Evolutionary conservation across 345 rosid genomes (phyloP), one percentile per base, ranked within the genome.

Genomic region (Cardiospermum halicacabum): DNA sequence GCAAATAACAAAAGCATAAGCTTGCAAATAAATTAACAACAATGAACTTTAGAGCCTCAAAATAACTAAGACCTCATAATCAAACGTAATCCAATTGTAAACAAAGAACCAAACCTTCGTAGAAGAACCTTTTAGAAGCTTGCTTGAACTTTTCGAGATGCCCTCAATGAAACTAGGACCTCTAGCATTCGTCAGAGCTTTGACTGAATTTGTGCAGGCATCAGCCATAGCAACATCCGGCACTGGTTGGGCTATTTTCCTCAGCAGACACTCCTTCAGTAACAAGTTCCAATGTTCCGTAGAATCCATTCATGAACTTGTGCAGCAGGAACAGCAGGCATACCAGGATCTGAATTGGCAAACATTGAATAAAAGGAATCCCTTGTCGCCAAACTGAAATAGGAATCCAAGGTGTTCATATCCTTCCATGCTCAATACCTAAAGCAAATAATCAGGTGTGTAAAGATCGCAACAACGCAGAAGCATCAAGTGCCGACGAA

Each of bases 291-390:
- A 91, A 74, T 91, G 67, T 82, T 87, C 73, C 89, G 85, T 50
- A 84, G 72, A 75, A 95, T 83, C 99, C 99, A 95, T 57, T 84
- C 96, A 69, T 78, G 94, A 71, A 88, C 96, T 78, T 95, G 96
- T 43, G 84, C 62, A 28, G 89, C 88, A 62, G 99, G 84, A 74
- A 78, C 92, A 40, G 98, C 98, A 50, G 98, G 99, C 99, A 91
- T 95, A 76, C 86, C 98, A 5, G 99, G 97, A 81, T 95, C 99
- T 36, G 99, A 87, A 80, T 95, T 91, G 56, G 99, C 98, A 30
- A 91, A 95, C 82, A 95, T 80, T 91, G 94, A 78, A 88, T 84
- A 74, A 95, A 64, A 32, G 94, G 82, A 74, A 79, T 80, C 67
- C 79, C 77, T 83, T 95, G 62, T 89, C 97, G 57, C 96, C 96